These are phyloP conservation scores for Diacronema lutheri DNA, from an alignment of 78 protist genomes.

Conservation along the genomic window DNA sequence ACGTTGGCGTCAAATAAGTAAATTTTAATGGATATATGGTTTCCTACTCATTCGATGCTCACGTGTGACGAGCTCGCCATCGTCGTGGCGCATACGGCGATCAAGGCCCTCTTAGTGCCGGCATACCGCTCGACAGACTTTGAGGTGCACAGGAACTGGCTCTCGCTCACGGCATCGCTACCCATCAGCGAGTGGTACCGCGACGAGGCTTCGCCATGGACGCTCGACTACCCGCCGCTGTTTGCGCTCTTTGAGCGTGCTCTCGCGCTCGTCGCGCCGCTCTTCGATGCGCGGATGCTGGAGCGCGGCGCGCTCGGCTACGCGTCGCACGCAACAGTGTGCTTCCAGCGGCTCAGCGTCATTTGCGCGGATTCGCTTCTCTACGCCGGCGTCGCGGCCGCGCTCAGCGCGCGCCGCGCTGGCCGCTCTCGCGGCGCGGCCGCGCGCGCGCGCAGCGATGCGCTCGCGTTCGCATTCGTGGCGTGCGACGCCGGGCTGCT, in stretches of 20 bases:
- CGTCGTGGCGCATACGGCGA: not conserved
- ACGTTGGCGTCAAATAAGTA: too few relatives aligned
- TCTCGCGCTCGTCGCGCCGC: slow-evolving; percentile 12
- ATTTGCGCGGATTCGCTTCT: slow-evolving; percentile 56
- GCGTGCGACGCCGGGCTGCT: slow-evolving; percentile 65
- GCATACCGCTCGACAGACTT: slow-evolving; percentile 66
- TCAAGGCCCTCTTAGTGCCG: slow-evolving; percentile 23
- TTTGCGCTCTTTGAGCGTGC: slow-evolving; percentile 90
- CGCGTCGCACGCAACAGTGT: slow-evolving; percentile 43
- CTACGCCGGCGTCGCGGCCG: not conserved
- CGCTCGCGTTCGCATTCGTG: not conserved
- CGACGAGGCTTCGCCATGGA: slow-evolving; percentile 78
- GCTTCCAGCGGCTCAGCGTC: slow-evolving; percentile 74
- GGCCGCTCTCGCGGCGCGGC: not conserved
- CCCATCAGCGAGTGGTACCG: slow-evolving; percentile 60
- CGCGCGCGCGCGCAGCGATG: not conserved
- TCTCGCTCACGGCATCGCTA: slow-evolving; percentile 87
- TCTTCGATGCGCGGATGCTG: slow-evolving; percentile 71
- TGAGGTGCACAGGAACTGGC: slow-evolving; percentile 96
- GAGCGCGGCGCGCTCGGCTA: slow-evolving; percentile 36
- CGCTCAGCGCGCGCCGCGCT: not conserved
- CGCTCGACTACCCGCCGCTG: slow-evolving; percentile 97
- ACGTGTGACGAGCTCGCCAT: too few relatives aligned
- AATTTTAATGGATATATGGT: too few relatives aligned
- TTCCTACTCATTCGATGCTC: too few relatives aligned